A percentile compares a stretch with the other conserved stretches of the same genome.
Evolutionary conservation across 805 yeast species (phyloP).

Genomic region (Hanseniaspora osmophila): DNA sequence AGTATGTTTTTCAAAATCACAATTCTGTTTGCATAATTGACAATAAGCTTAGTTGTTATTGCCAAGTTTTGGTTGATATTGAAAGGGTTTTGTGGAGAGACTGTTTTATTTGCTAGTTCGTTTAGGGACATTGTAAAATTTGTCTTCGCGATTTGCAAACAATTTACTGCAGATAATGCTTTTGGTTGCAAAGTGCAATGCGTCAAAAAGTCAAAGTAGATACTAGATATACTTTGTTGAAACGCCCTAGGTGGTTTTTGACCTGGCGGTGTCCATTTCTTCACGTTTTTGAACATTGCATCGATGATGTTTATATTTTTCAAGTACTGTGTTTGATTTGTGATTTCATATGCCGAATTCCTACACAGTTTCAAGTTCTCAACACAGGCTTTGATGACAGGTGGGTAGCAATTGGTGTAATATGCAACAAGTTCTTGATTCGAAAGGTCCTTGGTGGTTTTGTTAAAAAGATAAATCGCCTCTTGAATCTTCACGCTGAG

Average conservation of each 20-base stretch:
- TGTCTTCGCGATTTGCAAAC: slow-evolving; percentile 13
- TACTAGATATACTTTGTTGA: not conserved
- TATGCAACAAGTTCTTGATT: not conserved
- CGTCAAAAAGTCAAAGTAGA: not conserved
- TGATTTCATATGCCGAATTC: not conserved
- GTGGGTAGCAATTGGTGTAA: not conserved
- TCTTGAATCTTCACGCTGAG: not conserved
- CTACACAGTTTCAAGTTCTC: not conserved
- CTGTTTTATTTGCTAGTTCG: not conserved
- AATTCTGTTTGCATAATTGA: slow-evolving; percentile 11
- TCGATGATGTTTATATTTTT: not conserved
- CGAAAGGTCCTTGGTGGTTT: not conserved
- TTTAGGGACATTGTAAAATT: slow-evolving; percentile 9
- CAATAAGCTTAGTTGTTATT: slow-evolving; percentile 8
- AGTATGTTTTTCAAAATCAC: slow-evolving; percentile 17
- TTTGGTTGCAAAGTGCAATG: not conserved
- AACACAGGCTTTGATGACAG: not conserved
- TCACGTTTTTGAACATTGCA: not conserved
- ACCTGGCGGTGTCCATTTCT: not conserved
- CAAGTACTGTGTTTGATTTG: not conserved
- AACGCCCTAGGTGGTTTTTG: not conserved
- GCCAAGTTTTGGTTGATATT: slow-evolving; percentile 17
- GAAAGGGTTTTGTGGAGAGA: not conserved
- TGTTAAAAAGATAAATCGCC: not conserved
- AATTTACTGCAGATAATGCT: slow-evolving; percentile 9